These are phyloP conservation scores for Amyloporia xantha DNA, from an alignment of 768 basidiomycete species.

Conservation along the genomic window DNA sequence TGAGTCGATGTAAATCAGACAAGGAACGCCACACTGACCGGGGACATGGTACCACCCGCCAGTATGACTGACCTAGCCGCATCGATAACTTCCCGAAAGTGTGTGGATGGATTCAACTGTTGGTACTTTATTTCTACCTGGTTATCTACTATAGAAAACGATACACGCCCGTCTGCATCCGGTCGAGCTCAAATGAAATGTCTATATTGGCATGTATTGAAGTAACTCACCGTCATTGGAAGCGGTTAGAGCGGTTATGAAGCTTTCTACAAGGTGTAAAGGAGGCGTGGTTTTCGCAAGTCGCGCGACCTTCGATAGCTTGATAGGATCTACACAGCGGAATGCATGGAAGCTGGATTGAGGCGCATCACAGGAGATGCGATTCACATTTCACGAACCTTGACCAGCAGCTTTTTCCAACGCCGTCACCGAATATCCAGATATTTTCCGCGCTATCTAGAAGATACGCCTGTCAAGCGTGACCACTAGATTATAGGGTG, in stretches of 20 bases:
- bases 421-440: slow-evolving; percentile 59
- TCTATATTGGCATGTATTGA: too few relatives aligned
- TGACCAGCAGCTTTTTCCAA: slow-evolving; percentile 22
- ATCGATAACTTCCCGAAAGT: slow-evolving; percentile 80
- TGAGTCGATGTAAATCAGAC: too few relatives aligned
- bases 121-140: slow-evolving; percentile 80
- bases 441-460: slow-evolving; percentile 72
- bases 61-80: slow-evolving; percentile 79
- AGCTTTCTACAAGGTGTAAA: slow-evolving; percentile 73
- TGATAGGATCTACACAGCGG: slow-evolving; percentile 16
- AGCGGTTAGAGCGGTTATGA: slow-evolving; percentile 71
- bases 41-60: slow-evolving; percentile 98
- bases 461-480: background rate
- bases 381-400: slow-evolving; percentile 14
- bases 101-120: slow-evolving; percentile 83
- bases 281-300: slow-evolving; percentile 53
- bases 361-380: too few relatives aligned
- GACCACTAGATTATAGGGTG: background rate
- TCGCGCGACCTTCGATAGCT: slow-evolving; percentile 20
- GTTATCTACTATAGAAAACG: slow-evolving; percentile 35
- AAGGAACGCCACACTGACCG: slow-evolving; percentile 55
- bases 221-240: slow-evolving; percentile 56
- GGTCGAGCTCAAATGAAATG: too few relatives aligned
- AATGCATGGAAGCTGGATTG: too few relatives aligned
- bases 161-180: slow-evolving; percentile 78